Percentiles rank a stretch among this genome's conserved stretches.
These are phyloP conservation scores for Parafenestella ontariensis DNA, from an alignment of 2,329 filamentous ascomycete species.

Conservation along the genomic window DNA sequence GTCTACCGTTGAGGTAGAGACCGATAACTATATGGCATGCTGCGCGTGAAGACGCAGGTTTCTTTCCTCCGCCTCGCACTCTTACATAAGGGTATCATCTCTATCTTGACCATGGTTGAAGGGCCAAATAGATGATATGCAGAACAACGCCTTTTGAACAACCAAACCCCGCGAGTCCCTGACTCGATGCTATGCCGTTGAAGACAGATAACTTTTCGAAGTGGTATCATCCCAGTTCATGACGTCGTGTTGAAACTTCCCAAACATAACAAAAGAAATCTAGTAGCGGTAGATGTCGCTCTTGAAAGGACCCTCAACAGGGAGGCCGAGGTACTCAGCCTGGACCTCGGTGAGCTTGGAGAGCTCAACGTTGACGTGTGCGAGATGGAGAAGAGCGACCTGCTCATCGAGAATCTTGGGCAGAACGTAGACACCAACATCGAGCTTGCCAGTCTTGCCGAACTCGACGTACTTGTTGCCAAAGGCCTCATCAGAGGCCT, in stretches of 20 bases:
- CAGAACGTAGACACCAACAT: constrained; percentile 91
- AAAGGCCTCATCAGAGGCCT: constrained; percentile 86
- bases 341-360: constrained; percentile 84
- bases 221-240: constrained; percentile 65
- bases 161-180: constrained; percentile 38
- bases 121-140: constrained; percentile 46
- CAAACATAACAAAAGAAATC: constrained; percentile 39
- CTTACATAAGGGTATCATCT: constrained; percentile 41
- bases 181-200: constrained; percentile 64
- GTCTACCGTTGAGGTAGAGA: constrained; percentile 18
- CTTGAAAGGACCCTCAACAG: constrained; percentile 93
- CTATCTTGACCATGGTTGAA: constrained; percentile 48
- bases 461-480: constrained; percentile 96
- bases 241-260: constrained; percentile 63
- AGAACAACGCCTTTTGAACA: constrained; percentile 47
- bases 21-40: constrained; percentile 29
- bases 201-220: constrained; percentile 64
- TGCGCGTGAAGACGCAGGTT: constrained; percentile 24
- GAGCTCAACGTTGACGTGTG: constrained; percentile 93
- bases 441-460: constrained; percentile 88
- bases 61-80: constrained; percentile 27
- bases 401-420: constrained; percentile 99
- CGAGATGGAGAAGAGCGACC: constrained; percentile 91
- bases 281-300: constrained; percentile 75
- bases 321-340: constrained; percentile 92